Base-by-base conservation (phyloP, 2,329 filamentous ascomycete genomes). In the Neofusicoccum kwambonambiense region DNA sequence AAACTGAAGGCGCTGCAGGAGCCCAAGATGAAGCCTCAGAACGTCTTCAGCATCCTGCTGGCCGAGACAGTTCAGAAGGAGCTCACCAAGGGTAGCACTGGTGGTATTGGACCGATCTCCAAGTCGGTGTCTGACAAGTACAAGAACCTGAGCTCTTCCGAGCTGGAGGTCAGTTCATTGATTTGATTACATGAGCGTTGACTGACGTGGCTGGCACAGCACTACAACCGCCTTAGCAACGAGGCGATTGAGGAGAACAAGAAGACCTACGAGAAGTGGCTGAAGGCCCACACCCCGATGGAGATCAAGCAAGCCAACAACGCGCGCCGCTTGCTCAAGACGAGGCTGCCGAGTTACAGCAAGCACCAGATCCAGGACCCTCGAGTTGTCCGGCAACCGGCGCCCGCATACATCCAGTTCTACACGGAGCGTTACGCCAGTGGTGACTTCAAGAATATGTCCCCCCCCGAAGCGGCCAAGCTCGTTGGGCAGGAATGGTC, bases 281-380 rank as follows among this genome's bases (percentile, higher is more conserved):
- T 90, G 19, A 73, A 82, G 37, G 76, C 74, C 3, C 75, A 87
- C 70, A 85, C 84, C 1, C 82, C 85, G 9, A 77, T 84, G 4
- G 73, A 88, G 70, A 89, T 90, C 69, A 78, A 77, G 51, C 65
- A 79, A 3, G 88, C 88, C 64, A 90, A 90, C 73, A 71, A 68
- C 11, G 88, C 88, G 11, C 85, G 88, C 42, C 65, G 44, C 1
- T 11, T 49, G 4, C 69, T 84, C n/a, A 71, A 67, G 47, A 56
- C 67, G 4, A 67, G 49, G 35, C 19, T 57, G 12, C 67, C 58
- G 3, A 27, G 31, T 7, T 49, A 50, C 39, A 61, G 52, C 9
- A 52, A 34, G 34, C 6, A 1, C 4, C 67, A 66, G 63, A 80
- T 90, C 62, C 66, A 76, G 4, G 88, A 90, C 70, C 80, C 85